Percentiles rank a stretch among this genome's conserved stretches.
phyloP scores from a whole-genome alignment of 2,329 filamentous ascomycete species.

The Chaetomiaceae sp. region DNA sequence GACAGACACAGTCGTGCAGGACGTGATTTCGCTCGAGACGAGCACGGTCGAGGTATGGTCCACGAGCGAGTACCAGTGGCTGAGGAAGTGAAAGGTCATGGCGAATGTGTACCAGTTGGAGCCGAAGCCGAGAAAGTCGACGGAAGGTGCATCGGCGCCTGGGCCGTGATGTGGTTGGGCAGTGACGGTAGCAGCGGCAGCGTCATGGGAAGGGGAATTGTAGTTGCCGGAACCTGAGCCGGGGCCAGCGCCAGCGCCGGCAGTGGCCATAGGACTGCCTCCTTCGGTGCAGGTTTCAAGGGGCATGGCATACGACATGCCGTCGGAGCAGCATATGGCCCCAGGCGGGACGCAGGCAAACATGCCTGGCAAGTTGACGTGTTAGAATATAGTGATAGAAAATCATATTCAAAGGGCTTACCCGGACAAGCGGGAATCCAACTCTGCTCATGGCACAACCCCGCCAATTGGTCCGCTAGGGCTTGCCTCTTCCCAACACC shows the following conservation, averaged over 20 bases:
- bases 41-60: not conserved
- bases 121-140: not conserved
- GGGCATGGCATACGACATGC: slow-evolving; percentile 6
- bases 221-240: too few relatives aligned
- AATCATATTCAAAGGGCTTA: not conserved
- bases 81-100: slow-evolving; percentile 8
- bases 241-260: too few relatives aligned
- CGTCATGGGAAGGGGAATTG: not conserved
- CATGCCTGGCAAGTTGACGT: not conserved
- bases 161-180: not conserved
- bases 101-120: slow-evolving; percentile 7
- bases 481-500: not conserved
- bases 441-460: not conserved
- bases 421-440: slow-evolving; percentile 16
- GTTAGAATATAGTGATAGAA: not conserved
- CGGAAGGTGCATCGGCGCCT: not conserved
- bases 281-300: slow-evolving; percentile 3
- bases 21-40: slow-evolving; percentile 1
- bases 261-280: not conserved
- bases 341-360: slow-evolving; percentile 13
- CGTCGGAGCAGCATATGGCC: slow-evolving; percentile 16
- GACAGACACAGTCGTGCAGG: not conserved
- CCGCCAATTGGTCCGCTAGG: not conserved
- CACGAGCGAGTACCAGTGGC: slow-evolving; percentile 4
- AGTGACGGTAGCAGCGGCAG: not conserved